Evolutionary conservation across 2,329 filamentous ascomycete species (phyloP).

Genomic region (Phialemonium atrogriseum): DNA sequence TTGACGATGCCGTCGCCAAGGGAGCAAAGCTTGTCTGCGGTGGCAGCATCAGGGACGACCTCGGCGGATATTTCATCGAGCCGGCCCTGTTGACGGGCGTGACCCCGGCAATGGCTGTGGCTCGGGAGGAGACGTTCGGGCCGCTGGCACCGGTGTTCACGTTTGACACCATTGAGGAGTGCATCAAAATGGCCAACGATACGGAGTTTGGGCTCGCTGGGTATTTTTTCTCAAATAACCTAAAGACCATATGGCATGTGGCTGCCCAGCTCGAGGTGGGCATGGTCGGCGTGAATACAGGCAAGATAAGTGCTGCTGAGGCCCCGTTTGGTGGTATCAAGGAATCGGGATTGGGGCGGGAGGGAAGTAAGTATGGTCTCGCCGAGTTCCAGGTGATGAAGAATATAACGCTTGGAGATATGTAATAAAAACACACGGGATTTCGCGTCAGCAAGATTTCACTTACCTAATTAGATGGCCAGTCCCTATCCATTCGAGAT

Average conservation of each 20-base stretch:
- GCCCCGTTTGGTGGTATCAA: slow-evolving; percentile 8
- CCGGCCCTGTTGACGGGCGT: slow-evolving; percentile 59
- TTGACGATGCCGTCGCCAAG: slow-evolving; percentile 10
- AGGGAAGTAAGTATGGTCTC: slow-evolving; percentile 4
- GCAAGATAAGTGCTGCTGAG: slow-evolving; percentile 1
- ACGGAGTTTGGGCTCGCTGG: slow-evolving; percentile 22
- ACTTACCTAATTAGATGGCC: too few species aligned
- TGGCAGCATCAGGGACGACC: slow-evolving; percentile 46
- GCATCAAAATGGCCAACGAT: slow-evolving; percentile 23
- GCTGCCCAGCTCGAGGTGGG: slow-evolving; percentile 48
- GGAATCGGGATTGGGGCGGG: slow-evolving; percentile 3
- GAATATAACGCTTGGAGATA: slow-evolving; percentile 1
- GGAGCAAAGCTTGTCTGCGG: slow-evolving; percentile 13
- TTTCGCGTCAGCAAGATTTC: too few species aligned
- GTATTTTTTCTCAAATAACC: slow-evolving; percentile 17
- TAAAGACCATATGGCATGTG: slow-evolving; percentile 26
- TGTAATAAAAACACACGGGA: too few species aligned
- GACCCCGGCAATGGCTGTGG: slow-evolving; percentile 10
- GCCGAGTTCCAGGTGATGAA: slow-evolving; percentile 7
- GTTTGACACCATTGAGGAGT: slow-evolving; percentile 24
- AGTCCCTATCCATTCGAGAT: too few species aligned
- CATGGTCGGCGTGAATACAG: slow-evolving; percentile 55
- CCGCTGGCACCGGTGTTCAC: slow-evolving; percentile 10
- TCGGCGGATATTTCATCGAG: slow-evolving; percentile 57
- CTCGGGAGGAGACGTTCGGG: slow-evolving; percentile 13